A percentile compares a stretch with the other conserved stretches of the same genome.
Evolutionary conservation across 768 basidiomycete genomes (phyloP).

Genomic region (Hygrocybe coccinea): DNA sequence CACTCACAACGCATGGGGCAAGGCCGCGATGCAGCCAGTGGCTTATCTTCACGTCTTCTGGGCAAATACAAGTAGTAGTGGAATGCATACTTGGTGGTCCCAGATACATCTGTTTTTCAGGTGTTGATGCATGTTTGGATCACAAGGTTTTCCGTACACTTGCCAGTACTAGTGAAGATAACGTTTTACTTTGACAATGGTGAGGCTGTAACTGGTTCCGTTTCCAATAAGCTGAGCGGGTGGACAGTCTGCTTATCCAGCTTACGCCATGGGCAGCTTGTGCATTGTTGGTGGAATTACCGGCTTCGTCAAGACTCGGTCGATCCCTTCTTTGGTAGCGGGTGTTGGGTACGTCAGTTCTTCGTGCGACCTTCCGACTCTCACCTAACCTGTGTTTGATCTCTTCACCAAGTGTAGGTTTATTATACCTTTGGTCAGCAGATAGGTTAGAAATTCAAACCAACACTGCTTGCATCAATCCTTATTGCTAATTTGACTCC

Average conservation of each 20-base stretch:
- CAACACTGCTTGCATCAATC: too few relatives aligned
- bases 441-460: slow-evolving; percentile 30
- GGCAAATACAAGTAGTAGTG: slow-evolving; percentile 78
- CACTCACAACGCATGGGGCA: too few relatives aligned
- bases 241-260: slow-evolving; percentile 76
- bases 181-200: slow-evolving; percentile 35
- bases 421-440: slow-evolving; percentile 75
- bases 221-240: neutral
- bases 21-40: neutral
- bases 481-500: neutral
- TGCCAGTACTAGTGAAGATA: too few relatives aligned
- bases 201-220: neutral
- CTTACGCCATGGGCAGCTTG: slow-evolving; percentile 69
- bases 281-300: slow-evolving; percentile 74
- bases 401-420: slow-evolving; percentile 53
- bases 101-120: too few relatives aligned
- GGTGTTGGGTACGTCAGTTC: slow-evolving; percentile 58
- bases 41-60: slow-evolving; percentile 30
- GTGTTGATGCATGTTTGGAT: too few relatives aligned
- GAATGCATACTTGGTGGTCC: slow-evolving; percentile 68
- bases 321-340: slow-evolving; percentile 78
- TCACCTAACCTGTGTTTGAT: neutral
- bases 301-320: slow-evolving; percentile 67
- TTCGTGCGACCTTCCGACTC: neutral
- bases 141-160: too few relatives aligned